These are phyloP conservation scores for Rhododendron griersonianum DNA, from an alignment of 148 eudicot genomes.

Conservation along the genomic window DNA sequence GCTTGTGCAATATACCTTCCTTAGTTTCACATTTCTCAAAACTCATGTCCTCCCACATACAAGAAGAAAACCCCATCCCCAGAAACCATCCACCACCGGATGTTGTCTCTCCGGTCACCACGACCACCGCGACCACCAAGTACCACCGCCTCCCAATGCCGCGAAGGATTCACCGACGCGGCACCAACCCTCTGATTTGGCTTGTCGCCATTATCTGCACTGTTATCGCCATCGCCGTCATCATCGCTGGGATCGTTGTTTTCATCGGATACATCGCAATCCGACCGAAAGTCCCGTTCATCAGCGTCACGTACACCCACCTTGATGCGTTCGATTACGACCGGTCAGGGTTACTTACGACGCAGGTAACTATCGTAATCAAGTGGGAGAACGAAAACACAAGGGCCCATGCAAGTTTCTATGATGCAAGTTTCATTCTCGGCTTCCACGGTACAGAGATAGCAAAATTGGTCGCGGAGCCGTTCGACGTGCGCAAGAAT, in stretches of 20 bases:
- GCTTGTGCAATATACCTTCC: neutral
- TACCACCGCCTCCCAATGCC: constrained; percentile 16
- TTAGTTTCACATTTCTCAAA: neutral
- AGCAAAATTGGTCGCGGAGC: constrained; percentile 33
- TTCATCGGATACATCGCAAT: constrained; percentile 54
- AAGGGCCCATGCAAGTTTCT: constrained; percentile 53
- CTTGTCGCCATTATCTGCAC: constrained; percentile 58
- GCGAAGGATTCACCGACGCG: constrained; percentile 6
- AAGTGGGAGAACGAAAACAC: constrained; percentile 59
- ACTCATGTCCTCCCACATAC: neutral
- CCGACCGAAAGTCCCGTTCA: constrained; percentile 51
- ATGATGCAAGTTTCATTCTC: constrained; percentile 36
- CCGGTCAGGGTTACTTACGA: constrained; percentile 42
- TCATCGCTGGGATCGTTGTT: constrained; percentile 48
- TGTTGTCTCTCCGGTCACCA: constrained; percentile 4
- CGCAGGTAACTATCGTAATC: constrained; percentile 38
- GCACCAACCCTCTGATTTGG: constrained; percentile 61
- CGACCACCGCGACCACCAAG: neutral
- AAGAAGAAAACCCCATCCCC: neutral
- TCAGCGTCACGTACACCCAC: constrained; percentile 43
- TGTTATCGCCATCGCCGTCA: constrained; percentile 38
- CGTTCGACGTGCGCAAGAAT: constrained; percentile 49
- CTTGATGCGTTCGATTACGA: constrained; percentile 42
- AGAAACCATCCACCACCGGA: neutral
- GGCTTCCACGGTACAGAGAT: constrained; percentile 37